Conservation (phyloP, 176 grass and related monocot species). For the Chrysopogon serrulatus region DNA sequence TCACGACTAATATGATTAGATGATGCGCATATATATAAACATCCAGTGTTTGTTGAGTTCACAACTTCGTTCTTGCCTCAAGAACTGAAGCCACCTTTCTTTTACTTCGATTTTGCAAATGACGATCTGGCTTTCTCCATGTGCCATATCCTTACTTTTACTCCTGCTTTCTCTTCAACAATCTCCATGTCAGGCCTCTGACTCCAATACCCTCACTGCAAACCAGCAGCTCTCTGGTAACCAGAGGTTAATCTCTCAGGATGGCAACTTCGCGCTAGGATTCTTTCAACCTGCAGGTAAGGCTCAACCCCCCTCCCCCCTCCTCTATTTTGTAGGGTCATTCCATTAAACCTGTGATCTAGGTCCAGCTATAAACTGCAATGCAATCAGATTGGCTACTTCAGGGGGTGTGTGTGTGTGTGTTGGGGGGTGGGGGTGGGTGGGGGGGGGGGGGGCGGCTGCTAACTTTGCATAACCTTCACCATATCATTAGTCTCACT, state of each 20-base stretch:
- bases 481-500: no score
- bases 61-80: background rate
- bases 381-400: no score
- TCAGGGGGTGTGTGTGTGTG: no score
- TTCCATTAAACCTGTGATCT: no score
- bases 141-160: background rate
- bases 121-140: background rate
- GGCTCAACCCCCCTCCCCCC: background rate
- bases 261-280: conserved; percentile 10
- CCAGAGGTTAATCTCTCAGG: conserved; percentile 21
- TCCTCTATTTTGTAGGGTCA: no score
- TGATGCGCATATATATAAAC: background rate
- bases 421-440: no score
- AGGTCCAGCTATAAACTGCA: no score
- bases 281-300: conserved; percentile 29
- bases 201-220: background rate
- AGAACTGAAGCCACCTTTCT: background rate
- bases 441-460: no score
- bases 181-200: background rate
- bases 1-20: background rate
- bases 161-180: background rate
- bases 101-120: background rate
- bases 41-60: background rate
- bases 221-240: conserved; percentile 1
- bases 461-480: no score